Conservation (phyloP, 2,329 filamentous ascomycete species). For the Chaetomiaceae sp. region DNA sequence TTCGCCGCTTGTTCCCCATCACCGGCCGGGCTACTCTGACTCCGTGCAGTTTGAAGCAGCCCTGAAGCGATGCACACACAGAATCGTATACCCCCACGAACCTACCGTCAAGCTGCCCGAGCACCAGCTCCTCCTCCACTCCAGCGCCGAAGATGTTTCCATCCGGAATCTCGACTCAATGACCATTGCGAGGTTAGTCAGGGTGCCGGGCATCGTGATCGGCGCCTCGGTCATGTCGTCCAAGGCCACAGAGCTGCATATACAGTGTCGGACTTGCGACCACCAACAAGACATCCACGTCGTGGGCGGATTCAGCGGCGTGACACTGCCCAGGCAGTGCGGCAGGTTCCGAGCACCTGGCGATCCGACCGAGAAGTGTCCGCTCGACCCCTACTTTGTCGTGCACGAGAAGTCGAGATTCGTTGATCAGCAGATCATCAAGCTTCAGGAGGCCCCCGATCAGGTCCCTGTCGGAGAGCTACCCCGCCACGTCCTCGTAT, state of each 20-base stretch:
- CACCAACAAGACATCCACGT: constrained; percentile 65
- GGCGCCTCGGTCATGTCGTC: constrained; percentile 94
- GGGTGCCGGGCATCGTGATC: constrained; percentile 95
- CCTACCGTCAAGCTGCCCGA: constrained; percentile 66
- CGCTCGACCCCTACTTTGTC: constrained; percentile 92
- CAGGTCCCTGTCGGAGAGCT: constrained; percentile 96
- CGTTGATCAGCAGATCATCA: constrained; percentile 96
- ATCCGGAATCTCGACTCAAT: constrained; percentile 91
- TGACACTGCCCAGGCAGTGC: constrained; percentile 78
- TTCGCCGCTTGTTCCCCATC: background rate
- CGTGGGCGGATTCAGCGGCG: constrained; percentile 77
- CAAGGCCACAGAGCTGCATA: constrained; percentile 79
- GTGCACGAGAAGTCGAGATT: constrained; percentile 91
- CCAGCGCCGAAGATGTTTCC: constrained; percentile 80
- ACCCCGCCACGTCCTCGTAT: constrained; percentile 88
- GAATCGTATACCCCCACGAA: constrained; percentile 81
- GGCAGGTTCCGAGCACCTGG: constrained; percentile 55
- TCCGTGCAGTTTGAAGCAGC: constrained; percentile 74
- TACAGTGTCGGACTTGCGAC: constrained; percentile 84
- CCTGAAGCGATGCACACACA: constrained; percentile 82
- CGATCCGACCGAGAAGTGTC: constrained; percentile 69
- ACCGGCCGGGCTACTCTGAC: background rate
- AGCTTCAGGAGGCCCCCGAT: constrained; percentile 94
- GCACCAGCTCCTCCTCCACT: constrained; percentile 92
- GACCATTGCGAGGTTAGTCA: constrained; percentile 88